Conservation (phyloP, 2,329 filamentous ascomycete genomes). For the Fusarium lyarnte region DNA sequence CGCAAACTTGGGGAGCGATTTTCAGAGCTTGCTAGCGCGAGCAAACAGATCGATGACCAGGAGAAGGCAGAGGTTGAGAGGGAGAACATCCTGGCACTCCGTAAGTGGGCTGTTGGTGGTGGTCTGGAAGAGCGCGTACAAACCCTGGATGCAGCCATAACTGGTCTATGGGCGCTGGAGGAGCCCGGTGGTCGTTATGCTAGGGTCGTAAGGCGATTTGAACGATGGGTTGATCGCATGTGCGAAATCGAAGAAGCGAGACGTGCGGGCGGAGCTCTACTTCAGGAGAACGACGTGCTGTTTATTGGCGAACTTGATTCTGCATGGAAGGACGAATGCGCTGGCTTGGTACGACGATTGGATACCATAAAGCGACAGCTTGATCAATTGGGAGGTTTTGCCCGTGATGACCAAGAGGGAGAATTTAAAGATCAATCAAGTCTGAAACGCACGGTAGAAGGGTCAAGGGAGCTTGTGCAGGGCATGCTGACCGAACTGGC, state of each 20-base stretch:
- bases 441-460: slow-evolving; percentile 59
- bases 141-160: slow-evolving; percentile 64
- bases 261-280: slow-evolving; percentile 47
- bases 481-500: slow-evolving; percentile 71
- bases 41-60: slow-evolving; percentile 46
- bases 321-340: slow-evolving; percentile 68
- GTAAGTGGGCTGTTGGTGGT: slow-evolving; percentile 57
- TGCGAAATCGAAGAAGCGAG: slow-evolving; percentile 59
- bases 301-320: slow-evolving; percentile 66
- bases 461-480: slow-evolving; percentile 59
- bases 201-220: slow-evolving; percentile 65
- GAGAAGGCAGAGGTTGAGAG: slow-evolving; percentile 59
- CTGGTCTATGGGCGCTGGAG: slow-evolving; percentile 66
- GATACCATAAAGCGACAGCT: slow-evolving; percentile 63
- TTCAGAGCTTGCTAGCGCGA: slow-evolving; percentile 47
- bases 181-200: slow-evolving; percentile 66
- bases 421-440: slow-evolving; percentile 45
- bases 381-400: slow-evolving; percentile 52
- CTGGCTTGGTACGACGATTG: slow-evolving; percentile 62
- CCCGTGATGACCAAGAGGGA: slow-evolving; percentile 10
- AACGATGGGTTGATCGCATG: slow-evolving; percentile 64
- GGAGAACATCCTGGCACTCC: slow-evolving; percentile 62
- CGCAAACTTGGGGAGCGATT: slow-evolving; percentile 59
- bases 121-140: slow-evolving; percentile 66
- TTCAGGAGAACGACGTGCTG: slow-evolving; percentile 50